These are phyloP conservation scores for Filosporella fistucella DNA, from an alignment of 495 filamentous ascomycete species.

Conservation along the genomic window DNA sequence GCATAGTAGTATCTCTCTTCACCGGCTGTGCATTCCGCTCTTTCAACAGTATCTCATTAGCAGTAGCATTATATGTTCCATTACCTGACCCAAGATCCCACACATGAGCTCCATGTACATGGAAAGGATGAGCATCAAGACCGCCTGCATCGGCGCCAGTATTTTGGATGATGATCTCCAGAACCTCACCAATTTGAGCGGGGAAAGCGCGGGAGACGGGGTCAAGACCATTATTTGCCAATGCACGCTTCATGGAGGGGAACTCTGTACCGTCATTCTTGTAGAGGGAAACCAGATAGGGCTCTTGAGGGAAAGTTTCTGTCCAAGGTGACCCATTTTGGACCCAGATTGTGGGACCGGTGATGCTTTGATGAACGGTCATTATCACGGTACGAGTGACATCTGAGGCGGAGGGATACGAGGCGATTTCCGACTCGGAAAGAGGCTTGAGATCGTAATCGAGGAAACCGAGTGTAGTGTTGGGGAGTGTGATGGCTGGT, in stretches of 20 bases:
- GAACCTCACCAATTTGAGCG: conserved; percentile 50
- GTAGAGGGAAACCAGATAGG: conserved; percentile 56
- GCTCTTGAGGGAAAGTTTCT: conserved; percentile 33
- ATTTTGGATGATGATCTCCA: conserved; percentile 59
- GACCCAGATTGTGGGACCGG: conserved; percentile 33
- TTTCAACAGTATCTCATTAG: conserved; percentile 43
- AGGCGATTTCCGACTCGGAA: too few relatives aligned
- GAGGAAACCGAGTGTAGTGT: conserved; percentile 38
- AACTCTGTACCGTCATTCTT: conserved; percentile 31
- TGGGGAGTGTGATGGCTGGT: conserved; percentile 31
- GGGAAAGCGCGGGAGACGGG: conserved; percentile 44
- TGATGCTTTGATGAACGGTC: conserved; percentile 37
- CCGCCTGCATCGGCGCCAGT: conserved; percentile 37
- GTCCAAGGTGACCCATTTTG: conserved; percentile 47
- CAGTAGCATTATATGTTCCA: conserved; percentile 47
- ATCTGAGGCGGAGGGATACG: conserved; percentile 41
- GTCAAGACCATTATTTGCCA: conserved; percentile 48
- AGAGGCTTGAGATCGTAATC: conserved; percentile 50
- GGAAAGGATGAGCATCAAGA: conserved; percentile 57
- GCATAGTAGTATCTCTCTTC: conserved; percentile 50
- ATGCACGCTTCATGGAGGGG: conserved; percentile 37
- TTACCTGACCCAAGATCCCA: conserved; percentile 56
- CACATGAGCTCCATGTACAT: conserved; percentile 53
- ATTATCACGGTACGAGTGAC: conserved; percentile 50
- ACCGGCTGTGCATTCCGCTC: conserved; percentile 29